These are phyloP conservation scores for Hylodesmum podocarpum DNA, from an alignment of 306 rosid species.

Conservation along the genomic window DNA sequence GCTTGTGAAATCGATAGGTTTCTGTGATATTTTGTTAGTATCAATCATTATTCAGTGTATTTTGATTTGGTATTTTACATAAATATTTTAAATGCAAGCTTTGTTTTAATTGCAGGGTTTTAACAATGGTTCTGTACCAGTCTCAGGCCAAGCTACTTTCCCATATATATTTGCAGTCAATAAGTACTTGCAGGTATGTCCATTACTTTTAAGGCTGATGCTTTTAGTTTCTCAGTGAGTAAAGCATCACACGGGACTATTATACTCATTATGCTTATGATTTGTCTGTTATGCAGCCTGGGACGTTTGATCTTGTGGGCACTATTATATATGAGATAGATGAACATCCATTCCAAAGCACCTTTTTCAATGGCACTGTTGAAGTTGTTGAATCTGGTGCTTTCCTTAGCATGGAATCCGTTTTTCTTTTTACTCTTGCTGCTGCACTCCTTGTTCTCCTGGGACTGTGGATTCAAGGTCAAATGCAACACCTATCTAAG, in stretches of 20 bases:
- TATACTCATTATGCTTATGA: not conserved
- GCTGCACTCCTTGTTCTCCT: conserved; percentile 67
- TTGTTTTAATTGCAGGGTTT: conserved; percentile 51
- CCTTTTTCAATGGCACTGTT: conserved; percentile 83
- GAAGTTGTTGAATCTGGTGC: conserved; percentile 80
- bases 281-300: conserved; percentile 61
- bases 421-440: conserved; percentile 83
- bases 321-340: conserved; percentile 77
- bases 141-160: conserved; percentile 81
- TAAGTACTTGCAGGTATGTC: conserved; percentile 85
- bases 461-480: conserved; percentile 82
- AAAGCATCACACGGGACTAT: conserved; percentile 6
- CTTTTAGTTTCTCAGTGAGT: not conserved
- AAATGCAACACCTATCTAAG: conserved; percentile 80
- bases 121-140: conserved; percentile 73
- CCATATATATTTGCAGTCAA: conserved; percentile 84
- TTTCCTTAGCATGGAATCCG: conserved; percentile 74
- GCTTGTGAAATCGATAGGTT: not conserved
- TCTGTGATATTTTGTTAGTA: not conserved
- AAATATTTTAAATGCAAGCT: conserved; percentile 7
- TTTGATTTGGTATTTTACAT: not conserved
- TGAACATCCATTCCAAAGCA: conserved; percentile 71
- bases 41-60: not conserved
- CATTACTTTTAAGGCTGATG: conserved; percentile 7
- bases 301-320: conserved; percentile 89